phyloP scores from a whole-genome alignment of 441 rosid genomes.

The Corymbia calophylla region DNA sequence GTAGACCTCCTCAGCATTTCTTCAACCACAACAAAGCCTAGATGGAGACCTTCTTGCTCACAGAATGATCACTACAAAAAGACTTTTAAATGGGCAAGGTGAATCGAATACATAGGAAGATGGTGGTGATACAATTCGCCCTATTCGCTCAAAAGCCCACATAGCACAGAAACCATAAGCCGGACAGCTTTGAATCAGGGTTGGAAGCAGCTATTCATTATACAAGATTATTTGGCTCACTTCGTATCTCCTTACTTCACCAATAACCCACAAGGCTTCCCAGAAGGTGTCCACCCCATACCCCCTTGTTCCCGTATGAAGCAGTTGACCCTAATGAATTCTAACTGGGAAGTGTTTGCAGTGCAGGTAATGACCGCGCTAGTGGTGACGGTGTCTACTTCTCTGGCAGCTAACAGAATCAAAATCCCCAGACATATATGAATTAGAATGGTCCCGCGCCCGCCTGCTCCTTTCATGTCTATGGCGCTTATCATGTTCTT shows the following conservation, averaged over 20 bases:
- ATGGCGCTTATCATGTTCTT: neutral
- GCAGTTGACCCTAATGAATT: neutral
- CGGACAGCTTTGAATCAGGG: neutral
- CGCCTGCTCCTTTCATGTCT: conserved; percentile 15
- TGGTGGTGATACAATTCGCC: neutral
- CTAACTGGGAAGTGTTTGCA: neutral
- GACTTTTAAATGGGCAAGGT: neutral
- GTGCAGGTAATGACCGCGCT: neutral
- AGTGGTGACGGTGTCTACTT: conserved; percentile 8
- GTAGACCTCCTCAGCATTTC: neutral
- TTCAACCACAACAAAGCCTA: neutral
- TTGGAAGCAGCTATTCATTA: neutral
- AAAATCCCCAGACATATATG: conserved; percentile 12
- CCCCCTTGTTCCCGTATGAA: neutral
- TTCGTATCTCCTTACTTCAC: neutral
- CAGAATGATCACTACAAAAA: neutral
- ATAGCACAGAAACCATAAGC: neutral
- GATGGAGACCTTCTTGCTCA: neutral
- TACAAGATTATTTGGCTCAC: neutral
- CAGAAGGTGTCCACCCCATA: neutral
- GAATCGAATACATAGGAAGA: neutral
- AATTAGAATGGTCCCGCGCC: neutral
- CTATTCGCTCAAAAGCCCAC: neutral
- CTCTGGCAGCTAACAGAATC: conserved; percentile 16
- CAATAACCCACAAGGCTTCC: neutral